Base-by-base conservation (phyloP, 768 basidiomycete genomes). In the Kwoniella sp. region DNA sequence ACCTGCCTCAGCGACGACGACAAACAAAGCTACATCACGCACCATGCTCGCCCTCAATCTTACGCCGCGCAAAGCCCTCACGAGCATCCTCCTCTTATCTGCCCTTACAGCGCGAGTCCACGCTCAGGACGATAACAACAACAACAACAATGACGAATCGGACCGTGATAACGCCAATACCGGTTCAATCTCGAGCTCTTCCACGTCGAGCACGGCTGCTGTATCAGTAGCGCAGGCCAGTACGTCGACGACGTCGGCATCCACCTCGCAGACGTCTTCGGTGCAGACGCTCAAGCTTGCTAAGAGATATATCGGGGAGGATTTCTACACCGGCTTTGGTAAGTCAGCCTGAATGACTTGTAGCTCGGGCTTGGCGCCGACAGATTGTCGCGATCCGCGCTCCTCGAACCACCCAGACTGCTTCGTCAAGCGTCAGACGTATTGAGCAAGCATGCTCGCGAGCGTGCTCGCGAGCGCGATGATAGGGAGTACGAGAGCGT, bases 241-340 rank as follows among this genome's bases (percentile, higher is more conserved):
- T 17, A 56, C 51, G 2, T 29, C 41, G 28, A 55, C 62, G 17
- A 56, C 62, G 17, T 61, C 59, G 13, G 59, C 41, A 15, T 53
- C 22, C 17, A 41, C 55, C 15, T 63, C 62, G n/a, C 26, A 63
- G 38, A 63, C 55, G 23, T 61, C 60, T 28, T 38, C 34, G 22
- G 52, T 52, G 11, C 37, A 53, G n/a, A 68, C 69, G 4, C 56
- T 76, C 25, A 75, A 75, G 65, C 66, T 80, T 13, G 79, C 79
- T 4, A 78, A 72, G 63, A 67, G 62, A 13, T 80, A 80, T 55
- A 63, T 69, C 4, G 79, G 76, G 4, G 58, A 55, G 25, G 72
- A 72, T 25, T 80, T 80, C 48, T 71, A 71, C 55, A 55, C 66
- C 29, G 74, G 69, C 9, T 80, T 77, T 61, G 65, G 74, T 73